Evolutionary conservation across 2,329 filamentous ascomycete genomes (phyloP), one percentile per base, ranked within the genome.

Genomic region (Nannizzia gypsea): DNA sequence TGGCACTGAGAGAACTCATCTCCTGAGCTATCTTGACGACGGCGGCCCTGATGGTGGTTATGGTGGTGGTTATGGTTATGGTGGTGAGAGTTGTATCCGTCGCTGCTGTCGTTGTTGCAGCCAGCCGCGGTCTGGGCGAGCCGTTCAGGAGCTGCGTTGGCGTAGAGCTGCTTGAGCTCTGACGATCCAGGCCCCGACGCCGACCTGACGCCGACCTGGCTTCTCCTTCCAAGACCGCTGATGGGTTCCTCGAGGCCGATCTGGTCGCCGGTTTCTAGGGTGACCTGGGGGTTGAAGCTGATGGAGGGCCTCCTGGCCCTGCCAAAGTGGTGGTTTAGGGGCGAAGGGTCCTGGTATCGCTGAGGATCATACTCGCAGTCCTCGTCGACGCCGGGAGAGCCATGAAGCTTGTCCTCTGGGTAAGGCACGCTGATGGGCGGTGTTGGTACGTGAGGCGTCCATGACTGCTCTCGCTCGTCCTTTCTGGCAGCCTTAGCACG

Each of bases 211-310:
- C 56, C 36, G 6, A 58, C 11, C 17, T 40, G 31, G 38, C 34
- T 58, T 26, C n/a, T 58, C n/a, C 38, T 46, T n/a, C 56, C 36
- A 4, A 58, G 57, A 15, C 52, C 52, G 13, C 52, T 67, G 20
- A 77, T 63, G 8, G 75, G 73, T 60, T 76, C 70, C 48, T 74
- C 71, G 20, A 75, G 67, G 20, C 69, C 68, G 50, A 70, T 70
- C 24, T 70, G 70, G 20, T 68, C 68, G 11, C 73, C 73, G 38
- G 71, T 72, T 36, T 76, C 74, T n/a, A 74, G 61, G 6, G 67
- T 74, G 24, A 74, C 71, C 28, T 73, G 70, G 11, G 72, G 69
- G 59, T 74, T 71, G 65, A 78, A 75, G 57, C 67, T 73, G 60
- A 78, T 73, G 40, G 74, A 77, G 2, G 74, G 69, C 26, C 71